These are phyloP conservation scores for Naganishia liquefaciens DNA, from an alignment of 1,284 basidiomycete genomes.

Conservation along the genomic window DNA sequence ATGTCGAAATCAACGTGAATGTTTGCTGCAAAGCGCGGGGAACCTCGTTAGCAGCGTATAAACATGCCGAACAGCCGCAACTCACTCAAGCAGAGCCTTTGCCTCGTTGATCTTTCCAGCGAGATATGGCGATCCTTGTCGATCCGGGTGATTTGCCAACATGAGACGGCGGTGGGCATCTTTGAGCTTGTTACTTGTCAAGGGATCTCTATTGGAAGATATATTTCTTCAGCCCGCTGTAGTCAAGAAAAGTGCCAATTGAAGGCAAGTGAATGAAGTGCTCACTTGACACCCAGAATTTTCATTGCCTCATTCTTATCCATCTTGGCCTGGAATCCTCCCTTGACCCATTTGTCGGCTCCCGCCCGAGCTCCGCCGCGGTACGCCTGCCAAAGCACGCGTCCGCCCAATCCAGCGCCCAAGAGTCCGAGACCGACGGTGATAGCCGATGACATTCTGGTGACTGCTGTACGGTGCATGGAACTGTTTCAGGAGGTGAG, in stretches of 20 bases:
- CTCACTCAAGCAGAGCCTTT: constrained; percentile 72
- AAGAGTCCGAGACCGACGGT: constrained; percentile 76
- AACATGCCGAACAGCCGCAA: not conserved
- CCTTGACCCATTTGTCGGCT: constrained; percentile 84
- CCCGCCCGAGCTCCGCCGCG: constrained; percentile 59
- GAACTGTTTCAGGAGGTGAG: no score
- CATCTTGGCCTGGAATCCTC: constrained; percentile 95
- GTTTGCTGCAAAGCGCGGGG: not conserved
- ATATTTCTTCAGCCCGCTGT: not conserved
- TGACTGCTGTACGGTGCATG: constrained; percentile 16
- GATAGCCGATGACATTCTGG: constrained; percentile 62
- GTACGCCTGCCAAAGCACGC: constrained; percentile 60
- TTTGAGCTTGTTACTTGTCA: constrained; percentile 71
- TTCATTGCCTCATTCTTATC: constrained; percentile 89
- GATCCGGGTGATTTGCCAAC: constrained; percentile 94
- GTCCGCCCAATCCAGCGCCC: constrained; percentile 74
- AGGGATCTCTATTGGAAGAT: constrained; percentile 64
- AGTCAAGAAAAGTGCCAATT: not conserved
- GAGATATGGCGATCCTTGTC: constrained; percentile 91
- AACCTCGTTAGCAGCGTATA: not conserved
- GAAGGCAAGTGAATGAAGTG: constrained; percentile 34
- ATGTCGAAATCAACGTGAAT: not conserved
- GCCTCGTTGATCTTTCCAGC: constrained; percentile 98
- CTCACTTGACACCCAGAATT: constrained; percentile 88
- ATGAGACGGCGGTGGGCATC: constrained; percentile 90